Conservation (phyloP, 805 yeast genomes). For the Metschnikowia kofuensis region DNA sequence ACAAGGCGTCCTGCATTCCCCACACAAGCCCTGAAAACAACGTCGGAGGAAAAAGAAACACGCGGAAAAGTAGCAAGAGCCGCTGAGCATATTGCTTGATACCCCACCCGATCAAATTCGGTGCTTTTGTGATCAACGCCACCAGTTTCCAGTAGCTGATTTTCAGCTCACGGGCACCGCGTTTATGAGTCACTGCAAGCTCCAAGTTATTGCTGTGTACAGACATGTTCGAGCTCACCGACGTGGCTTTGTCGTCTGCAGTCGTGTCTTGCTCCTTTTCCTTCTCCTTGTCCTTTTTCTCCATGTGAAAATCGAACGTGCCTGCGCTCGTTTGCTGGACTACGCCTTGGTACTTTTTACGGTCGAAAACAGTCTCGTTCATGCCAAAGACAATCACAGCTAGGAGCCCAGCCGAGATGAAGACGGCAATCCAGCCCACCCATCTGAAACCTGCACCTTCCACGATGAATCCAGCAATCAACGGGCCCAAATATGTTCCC, state of each 20-base stretch:
- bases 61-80: slow-evolving; percentile 48
- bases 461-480: slow-evolving; percentile 72
- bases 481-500: slow-evolving; percentile 78
- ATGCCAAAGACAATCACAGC: slow-evolving; percentile 54
- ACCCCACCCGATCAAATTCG: slow-evolving; percentile 62
- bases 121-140: slow-evolving; percentile 51
- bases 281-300: neutral
- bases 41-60: slow-evolving; percentile 63
- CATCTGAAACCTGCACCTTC: slow-evolving; percentile 65
- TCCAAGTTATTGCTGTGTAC: slow-evolving; percentile 14
- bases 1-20: slow-evolving; percentile 77
- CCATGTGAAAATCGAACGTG: neutral
- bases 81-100: slow-evolving; percentile 61
- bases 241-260: neutral
- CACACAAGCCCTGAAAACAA: slow-evolving; percentile 67
- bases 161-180: slow-evolving; percentile 38
- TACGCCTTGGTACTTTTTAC: slow-evolving; percentile 33
- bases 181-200: slow-evolving; percentile 19
- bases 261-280: neutral
- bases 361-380: slow-evolving; percentile 65
- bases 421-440: slow-evolving; percentile 74
- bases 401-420: slow-evolving; percentile 47
- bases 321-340: slow-evolving; percentile 6
- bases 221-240: slow-evolving; percentile 16
- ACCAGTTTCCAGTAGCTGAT: slow-evolving; percentile 46